Conservation (phyloP, 805 yeast species). For the Candida boleticola region DNA sequence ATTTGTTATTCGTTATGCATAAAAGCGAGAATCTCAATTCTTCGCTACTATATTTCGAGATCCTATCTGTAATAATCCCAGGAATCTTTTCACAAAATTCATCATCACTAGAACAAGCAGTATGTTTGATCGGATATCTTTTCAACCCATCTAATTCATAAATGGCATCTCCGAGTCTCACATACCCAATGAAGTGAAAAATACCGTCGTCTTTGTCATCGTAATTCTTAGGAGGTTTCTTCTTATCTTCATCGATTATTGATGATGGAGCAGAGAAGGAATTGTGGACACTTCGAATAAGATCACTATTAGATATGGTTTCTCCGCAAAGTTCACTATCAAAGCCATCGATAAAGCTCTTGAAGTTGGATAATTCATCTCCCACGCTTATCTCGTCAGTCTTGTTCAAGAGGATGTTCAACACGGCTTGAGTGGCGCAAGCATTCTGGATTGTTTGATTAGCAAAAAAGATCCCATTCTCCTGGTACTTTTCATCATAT, state of each 20-base stretch:
- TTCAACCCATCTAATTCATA: slow-evolving; percentile 66
- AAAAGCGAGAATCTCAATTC: slow-evolving; percentile 58
- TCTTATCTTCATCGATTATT: slow-evolving; percentile 43
- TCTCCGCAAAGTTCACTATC: slow-evolving; percentile 62
- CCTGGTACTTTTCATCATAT: slow-evolving; percentile 34
- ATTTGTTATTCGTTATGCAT: slow-evolving; percentile 52
- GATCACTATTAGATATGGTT: slow-evolving; percentile 56
- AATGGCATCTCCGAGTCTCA: slow-evolving; percentile 41
- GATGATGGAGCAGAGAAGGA: slow-evolving; percentile 57
- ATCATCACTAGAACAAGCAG: slow-evolving; percentile 33
- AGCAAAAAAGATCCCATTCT: slow-evolving; percentile 53
- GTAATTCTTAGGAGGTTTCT: slow-evolving; percentile 15
- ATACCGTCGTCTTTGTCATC: slow-evolving; percentile 48
- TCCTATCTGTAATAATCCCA: slow-evolving; percentile 44
- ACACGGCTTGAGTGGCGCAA: slow-evolving; percentile 72
- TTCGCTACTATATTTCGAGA: slow-evolving; percentile 40
- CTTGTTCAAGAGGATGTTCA: slow-evolving; percentile 51
- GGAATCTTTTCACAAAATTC: slow-evolving; percentile 45
- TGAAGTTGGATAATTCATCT: slow-evolving; percentile 44
- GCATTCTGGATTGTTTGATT: slow-evolving; percentile 65
- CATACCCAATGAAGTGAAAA: slow-evolving; percentile 61
- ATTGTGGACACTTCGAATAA: slow-evolving; percentile 56
- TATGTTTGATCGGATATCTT: slow-evolving; percentile 52
- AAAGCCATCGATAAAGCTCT: slow-evolving; percentile 49
- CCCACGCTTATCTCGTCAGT: slow-evolving; percentile 45